phyloP scores from a whole-genome alignment of 139 green algal species.

The Tetraselmis striata region DNA sequence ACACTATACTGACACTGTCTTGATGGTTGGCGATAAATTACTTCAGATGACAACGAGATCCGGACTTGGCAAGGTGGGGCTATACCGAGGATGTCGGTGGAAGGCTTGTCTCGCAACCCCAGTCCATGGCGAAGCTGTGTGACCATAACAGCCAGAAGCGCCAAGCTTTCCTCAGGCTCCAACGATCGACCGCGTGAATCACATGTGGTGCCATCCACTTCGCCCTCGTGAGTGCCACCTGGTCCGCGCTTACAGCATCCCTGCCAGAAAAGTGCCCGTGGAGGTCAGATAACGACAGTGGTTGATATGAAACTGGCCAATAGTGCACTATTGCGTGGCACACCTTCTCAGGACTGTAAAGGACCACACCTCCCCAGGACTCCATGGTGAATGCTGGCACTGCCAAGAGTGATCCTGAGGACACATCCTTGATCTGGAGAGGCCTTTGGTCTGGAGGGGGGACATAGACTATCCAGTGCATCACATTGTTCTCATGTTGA shows the following conservation, averaged over 20 bases:
- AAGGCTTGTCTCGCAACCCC: slow-evolving; percentile 16
- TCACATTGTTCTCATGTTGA: slow-evolving; percentile 15
- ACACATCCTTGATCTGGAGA: slow-evolving; percentile 27
- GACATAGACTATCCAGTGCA: slow-evolving; percentile 48
- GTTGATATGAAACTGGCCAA: background rate
- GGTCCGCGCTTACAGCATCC: background rate
- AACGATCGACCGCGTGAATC: no score
- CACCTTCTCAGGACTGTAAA: slow-evolving; percentile 21
- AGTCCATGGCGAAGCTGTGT: slow-evolving; percentile 35
- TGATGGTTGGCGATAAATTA: no score
- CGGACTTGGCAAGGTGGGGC: no score
- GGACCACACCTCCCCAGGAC: slow-evolving; percentile 43
- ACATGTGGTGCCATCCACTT: no score
- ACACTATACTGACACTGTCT: no score
- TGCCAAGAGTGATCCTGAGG: slow-evolving; percentile 2
- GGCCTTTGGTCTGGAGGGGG: slow-evolving; percentile 27
- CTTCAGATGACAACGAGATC: no score
- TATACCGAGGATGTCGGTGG: background rate
- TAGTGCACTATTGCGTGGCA: no score
- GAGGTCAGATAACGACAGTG: no score
- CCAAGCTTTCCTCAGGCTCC: no score
- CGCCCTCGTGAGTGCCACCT: background rate
- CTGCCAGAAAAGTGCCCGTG: no score
- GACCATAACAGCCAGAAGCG: slow-evolving; percentile 8
- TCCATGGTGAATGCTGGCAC: slow-evolving; percentile 27